Evolutionary conservation across 1,139 yeast species (phyloP), one percentile per base, ranked within the genome.

Genomic region (Lodderomyces beijingensis): DNA sequence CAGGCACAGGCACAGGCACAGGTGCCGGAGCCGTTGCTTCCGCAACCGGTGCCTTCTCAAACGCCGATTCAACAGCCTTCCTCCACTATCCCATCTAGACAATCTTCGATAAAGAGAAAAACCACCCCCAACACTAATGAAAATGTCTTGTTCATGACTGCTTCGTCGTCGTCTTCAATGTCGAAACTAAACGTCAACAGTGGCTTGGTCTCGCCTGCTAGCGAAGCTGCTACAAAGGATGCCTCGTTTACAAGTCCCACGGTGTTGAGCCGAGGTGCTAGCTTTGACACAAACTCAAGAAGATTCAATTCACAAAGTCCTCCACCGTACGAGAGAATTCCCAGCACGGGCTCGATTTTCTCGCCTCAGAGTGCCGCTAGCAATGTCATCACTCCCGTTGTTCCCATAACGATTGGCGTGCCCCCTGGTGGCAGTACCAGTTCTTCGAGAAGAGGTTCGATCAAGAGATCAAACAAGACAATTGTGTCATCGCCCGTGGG

Each of bases 401-500:
- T 28, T 22, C 59, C 62, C 2, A 53, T 56, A n/a, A 53, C 45
- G 27, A 51, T 53, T 12, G 12, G 14, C 12, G 9, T 7, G 7
- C 21, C 21, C 10, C n/a, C n/a, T n/a, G 22, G 22, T 9, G 35
- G 33, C 12, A 34, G 39, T 11, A 32, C 22, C 19, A 45, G 33
- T 27, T 36, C 47, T 25, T 53, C 50, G 3, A 39, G 60, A 28
- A 50, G 49, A 31, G 41, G 49, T 5, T 46, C 57, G 5, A 28
- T 47, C 12, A 57, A 52, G 27, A 55, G 48, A 30, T 45, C 81
- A 3, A 51, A 48, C 28, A 59, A 59, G 36, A 57, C 56, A 3
- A 49, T 45, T n/a, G 70, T 68, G 16, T 70, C 67, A 15, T 62
- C 80, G 3, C 84, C 83, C 2, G 71, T 66, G 3, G 85, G 80